These are phyloP conservation scores for Rhipidocladum racemiflorum DNA, from an alignment of 176 grass and related monocot species.

Conservation along the genomic window DNA sequence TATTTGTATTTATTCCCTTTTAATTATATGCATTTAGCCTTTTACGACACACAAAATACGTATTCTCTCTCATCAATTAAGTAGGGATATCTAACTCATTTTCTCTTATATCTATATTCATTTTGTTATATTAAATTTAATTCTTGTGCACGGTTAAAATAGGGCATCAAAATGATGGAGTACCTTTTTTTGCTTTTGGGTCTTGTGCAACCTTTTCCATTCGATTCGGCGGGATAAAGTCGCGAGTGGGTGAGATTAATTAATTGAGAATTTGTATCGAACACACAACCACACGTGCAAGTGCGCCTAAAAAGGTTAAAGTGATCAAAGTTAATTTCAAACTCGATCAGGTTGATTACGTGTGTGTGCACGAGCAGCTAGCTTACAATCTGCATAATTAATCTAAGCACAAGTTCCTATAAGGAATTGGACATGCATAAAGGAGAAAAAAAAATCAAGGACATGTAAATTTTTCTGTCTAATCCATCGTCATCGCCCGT, in stretches of 20 bases:
- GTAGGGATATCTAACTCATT: too few relatives aligned
- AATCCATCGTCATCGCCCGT: not conserved
- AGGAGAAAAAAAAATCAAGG: not conserved
- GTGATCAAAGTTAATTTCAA: not conserved
- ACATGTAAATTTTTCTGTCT: not conserved
- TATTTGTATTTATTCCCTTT: too few relatives aligned
- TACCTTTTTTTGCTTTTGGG: not conserved
- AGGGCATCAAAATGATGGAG: too few relatives aligned
- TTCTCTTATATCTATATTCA: too few relatives aligned
- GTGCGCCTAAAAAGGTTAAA: not conserved
- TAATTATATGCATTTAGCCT: too few relatives aligned
- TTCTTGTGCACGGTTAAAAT: too few relatives aligned
- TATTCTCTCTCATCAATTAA: too few relatives aligned
- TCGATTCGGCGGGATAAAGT: constrained; percentile 41
- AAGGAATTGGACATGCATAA: not conserved
- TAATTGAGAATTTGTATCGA: not conserved
- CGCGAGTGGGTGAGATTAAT: constrained; percentile 12
- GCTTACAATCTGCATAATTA: not conserved
- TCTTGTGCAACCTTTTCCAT: not conserved
- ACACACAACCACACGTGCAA: constrained; percentile 31
- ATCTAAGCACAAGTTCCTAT: not conserved
- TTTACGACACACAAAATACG: too few relatives aligned
- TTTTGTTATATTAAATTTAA: too few relatives aligned
- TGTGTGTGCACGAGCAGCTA: constrained; percentile 4
- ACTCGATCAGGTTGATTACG: not conserved